A percentile compares a stretch with the other conserved stretches of the same genome.
phyloP scores from a whole-genome alignment of 2,329 filamentous ascomycete species.

The Sclerotiophoma versabilis region DNA sequence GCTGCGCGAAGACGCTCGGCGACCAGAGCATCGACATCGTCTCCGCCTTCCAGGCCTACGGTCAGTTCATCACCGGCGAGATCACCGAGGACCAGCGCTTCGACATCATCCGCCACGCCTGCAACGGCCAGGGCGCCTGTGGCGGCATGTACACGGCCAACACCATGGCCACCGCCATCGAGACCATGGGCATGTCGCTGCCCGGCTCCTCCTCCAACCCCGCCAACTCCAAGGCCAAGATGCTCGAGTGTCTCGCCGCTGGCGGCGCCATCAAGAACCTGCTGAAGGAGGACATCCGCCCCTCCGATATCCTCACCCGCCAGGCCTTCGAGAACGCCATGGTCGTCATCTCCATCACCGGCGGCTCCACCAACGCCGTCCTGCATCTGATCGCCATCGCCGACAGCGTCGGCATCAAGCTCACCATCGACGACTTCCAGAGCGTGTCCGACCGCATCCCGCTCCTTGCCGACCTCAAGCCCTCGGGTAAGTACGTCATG shows the following conservation, averaged over 20 bases:
- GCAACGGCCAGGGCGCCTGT: constrained; percentile 82
- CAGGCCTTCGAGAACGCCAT: constrained; percentile 60
- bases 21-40: constrained; percentile 87
- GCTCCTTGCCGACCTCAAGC: constrained; percentile 60
- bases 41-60: constrained; percentile 97
- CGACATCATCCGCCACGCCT: constrained; percentile 93
- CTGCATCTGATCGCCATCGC: constrained; percentile 61
- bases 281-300: constrained; percentile 59
- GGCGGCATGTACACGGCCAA: constrained; percentile 75
- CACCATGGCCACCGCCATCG: constrained; percentile 60
- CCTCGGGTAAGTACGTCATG: constrained; percentile 62
- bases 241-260: constrained; percentile 58
- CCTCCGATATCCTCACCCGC: constrained; percentile 58
- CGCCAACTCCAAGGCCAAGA: constrained; percentile 59
- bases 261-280: constrained; percentile 60
- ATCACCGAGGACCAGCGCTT: constrained; percentile 91
- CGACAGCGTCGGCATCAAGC: constrained; percentile 58
- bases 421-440: constrained; percentile 61
- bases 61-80: constrained; percentile 89
- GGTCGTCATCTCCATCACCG: constrained; percentile 59
- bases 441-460: constrained; percentile 58
- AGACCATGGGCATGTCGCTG: constrained; percentile 59
- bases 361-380: constrained; percentile 60
- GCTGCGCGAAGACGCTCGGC: constrained; percentile 75
- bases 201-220: constrained; percentile 61